Evolutionary conservation across 2,329 filamentous ascomycete genomes (phyloP).

Genomic region (Aspergillus sergii): DNA sequence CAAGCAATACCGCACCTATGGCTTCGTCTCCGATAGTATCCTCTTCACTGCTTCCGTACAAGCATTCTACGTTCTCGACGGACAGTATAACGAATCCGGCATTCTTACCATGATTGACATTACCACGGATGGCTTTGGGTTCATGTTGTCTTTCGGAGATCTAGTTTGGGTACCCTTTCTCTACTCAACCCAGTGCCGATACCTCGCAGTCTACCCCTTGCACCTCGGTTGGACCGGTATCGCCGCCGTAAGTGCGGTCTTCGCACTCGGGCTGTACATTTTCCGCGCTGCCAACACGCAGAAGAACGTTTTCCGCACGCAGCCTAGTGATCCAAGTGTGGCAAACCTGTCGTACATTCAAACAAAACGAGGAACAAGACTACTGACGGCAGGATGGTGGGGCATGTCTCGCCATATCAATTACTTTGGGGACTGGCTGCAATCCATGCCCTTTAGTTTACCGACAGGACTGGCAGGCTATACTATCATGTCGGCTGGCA

Average conservation of each 20-base stretch:
- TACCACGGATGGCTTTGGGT: slow-evolving; percentile 85
- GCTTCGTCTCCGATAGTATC: slow-evolving; percentile 80
- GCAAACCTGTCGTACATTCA: slow-evolving; percentile 81
- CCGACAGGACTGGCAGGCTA: slow-evolving; percentile 83
- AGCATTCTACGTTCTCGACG: slow-evolving; percentile 76
- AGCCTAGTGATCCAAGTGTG: slow-evolving; percentile 77
- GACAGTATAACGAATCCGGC: slow-evolving; percentile 78
- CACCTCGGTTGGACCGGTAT: slow-evolving; percentile 70
- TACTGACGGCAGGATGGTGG: slow-evolving; percentile 88
- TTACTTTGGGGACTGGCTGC: slow-evolving; percentile 90
- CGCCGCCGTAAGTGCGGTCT: slow-evolving; percentile 64
- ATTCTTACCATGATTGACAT: slow-evolving; percentile 92
- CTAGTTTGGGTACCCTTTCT: slow-evolving; percentile 87
- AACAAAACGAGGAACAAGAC: slow-evolving; percentile 75
- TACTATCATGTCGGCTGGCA: slow-evolving; percentile 52
- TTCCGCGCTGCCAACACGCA: slow-evolving; percentile 87
- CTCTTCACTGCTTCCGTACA: slow-evolving; percentile 75
- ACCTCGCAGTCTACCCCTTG: slow-evolving; percentile 76
- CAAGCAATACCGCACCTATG: slow-evolving; percentile 81
- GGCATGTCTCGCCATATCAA: slow-evolving; percentile 87
- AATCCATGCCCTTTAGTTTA: slow-evolving; percentile 82
- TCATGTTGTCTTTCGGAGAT: slow-evolving; percentile 90
- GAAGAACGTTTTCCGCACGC: slow-evolving; percentile 87
- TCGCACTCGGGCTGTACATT: slow-evolving; percentile 74
- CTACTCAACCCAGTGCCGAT: slow-evolving; percentile 79